Conservation (phyloP, 148 eudicot genomes). For the Vaccinium vitisidaea region DNA sequence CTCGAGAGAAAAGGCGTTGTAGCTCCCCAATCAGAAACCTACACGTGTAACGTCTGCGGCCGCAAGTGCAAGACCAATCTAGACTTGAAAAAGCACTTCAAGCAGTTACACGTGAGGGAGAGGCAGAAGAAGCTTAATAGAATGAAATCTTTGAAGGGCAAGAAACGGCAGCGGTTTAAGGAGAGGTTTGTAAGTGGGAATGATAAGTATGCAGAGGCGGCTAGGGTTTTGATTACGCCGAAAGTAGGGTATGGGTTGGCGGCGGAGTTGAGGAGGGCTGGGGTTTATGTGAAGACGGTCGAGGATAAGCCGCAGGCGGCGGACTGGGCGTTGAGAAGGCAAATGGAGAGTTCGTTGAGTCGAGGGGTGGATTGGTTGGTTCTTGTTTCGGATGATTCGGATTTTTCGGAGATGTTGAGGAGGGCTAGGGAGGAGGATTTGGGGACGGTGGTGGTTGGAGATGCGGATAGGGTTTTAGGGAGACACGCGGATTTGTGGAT, state of each 20-base stretch:
- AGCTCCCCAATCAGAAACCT: slow-evolving; percentile 39
- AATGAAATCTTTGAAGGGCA: slow-evolving; percentile 75
- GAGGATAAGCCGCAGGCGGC: slow-evolving; percentile 96
- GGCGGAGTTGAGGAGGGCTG: slow-evolving; percentile 72
- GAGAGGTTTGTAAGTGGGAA: slow-evolving; percentile 65
- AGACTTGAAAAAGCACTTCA: slow-evolving; percentile 75
- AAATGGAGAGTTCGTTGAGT: slow-evolving; percentile 67
- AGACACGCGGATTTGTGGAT: slow-evolving; percentile 87
- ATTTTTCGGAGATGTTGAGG: slow-evolving; percentile 76
- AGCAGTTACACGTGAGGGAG: slow-evolving; percentile 74
- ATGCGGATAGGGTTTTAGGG: slow-evolving; percentile 67
- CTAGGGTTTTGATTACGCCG: slow-evolving; percentile 54
- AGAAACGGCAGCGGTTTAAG: slow-evolving; percentile 67
- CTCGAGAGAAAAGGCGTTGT: slow-evolving; percentile 55
- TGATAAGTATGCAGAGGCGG: slow-evolving; percentile 69
- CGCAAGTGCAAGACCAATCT: slow-evolving; percentile 68
- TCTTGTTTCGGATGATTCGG: slow-evolving; percentile 89
- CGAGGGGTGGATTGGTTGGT: slow-evolving; percentile 81
- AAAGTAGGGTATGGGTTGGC: slow-evolving; percentile 77
- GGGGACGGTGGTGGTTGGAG: slow-evolving; percentile 93
- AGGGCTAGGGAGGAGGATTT: slow-evolving; percentile 72
- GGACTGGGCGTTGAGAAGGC: slow-evolving; percentile 86
- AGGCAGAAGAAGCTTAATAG: slow-evolving; percentile 73
- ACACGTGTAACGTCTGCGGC: slow-evolving; percentile 75
- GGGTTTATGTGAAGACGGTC: slow-evolving; percentile 84